A percentile compares a stretch with the other conserved stretches of the same genome.
Evolutionary conservation across 2,329 filamentous ascomycete species (phyloP).

Genomic region (Pseudocercospora fijiensis): DNA sequence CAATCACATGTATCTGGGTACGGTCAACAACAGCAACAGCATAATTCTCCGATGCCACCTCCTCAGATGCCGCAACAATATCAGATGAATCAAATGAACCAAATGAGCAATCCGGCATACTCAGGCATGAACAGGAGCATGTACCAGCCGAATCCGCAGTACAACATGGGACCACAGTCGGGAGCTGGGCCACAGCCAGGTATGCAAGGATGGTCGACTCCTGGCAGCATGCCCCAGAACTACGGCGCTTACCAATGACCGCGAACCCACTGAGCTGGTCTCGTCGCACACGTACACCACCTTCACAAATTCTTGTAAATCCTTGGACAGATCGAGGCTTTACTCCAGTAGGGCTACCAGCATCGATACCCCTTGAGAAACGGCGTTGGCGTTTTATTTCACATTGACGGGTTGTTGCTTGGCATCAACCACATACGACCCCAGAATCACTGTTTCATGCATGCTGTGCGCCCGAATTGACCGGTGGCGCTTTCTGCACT

Average conservation of each 20-base stretch:
- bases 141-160: constrained; percentile 51
- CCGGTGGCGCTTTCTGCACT: background rate
- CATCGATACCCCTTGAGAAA: constrained; percentile 14
- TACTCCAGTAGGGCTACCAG: constrained; percentile 11
- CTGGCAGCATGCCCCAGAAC: constrained; percentile 43
- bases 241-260: constrained; percentile 26
- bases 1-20: constrained; percentile 50
- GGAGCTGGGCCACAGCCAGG: constrained; percentile 50
- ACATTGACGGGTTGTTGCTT: background rate
- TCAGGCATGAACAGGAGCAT: constrained; percentile 50
- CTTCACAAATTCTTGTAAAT: constrained; percentile 22
- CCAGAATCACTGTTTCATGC: constrained; percentile 5
- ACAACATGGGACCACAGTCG: constrained; percentile 37
- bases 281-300: constrained; percentile 11
- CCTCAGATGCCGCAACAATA: constrained; percentile 50
- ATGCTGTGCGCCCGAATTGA: background rate
- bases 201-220: constrained; percentile 53
- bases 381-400: constrained; percentile 13
- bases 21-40: constrained; percentile 44
- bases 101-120: constrained; percentile 47
- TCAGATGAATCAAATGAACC: constrained; percentile 50
- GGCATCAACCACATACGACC: constrained; percentile 5
- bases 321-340: constrained; percentile 21
- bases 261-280: constrained; percentile 2
- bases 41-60: constrained; percentile 52